Conservation (phyloP, 108 stramenopile genomes). For the Conticribra weissflogii region DNA sequence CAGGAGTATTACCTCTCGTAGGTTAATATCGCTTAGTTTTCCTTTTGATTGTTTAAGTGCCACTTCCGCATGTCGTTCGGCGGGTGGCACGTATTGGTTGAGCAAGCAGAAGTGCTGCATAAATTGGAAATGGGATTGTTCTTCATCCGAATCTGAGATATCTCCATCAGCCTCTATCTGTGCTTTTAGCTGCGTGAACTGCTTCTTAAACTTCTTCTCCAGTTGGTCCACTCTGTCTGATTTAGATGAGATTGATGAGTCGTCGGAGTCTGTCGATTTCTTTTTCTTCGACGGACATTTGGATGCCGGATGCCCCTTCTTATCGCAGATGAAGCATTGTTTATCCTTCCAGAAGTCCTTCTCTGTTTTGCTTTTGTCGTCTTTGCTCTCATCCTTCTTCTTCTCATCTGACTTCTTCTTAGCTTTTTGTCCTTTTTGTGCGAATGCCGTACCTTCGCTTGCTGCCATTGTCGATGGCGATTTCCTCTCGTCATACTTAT, state of each 20-base stretch:
- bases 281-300: conserved; percentile 1
- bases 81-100: too few species aligned
- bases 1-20: neutral
- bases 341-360: conserved; percentile 1
- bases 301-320: conserved; percentile 2
- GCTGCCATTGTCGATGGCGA: conserved; percentile 4
- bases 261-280: neutral
- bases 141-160: neutral
- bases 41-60: neutral
- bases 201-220: conserved; percentile 18
- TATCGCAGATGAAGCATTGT: conserved; percentile 11
- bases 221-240: neutral
- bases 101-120: too few species aligned
- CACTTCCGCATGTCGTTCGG: neutral
- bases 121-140: conserved; percentile 18
- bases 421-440: conserved; percentile 20
- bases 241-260: conserved; percentile 4
- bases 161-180: neutral
- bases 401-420: conserved; percentile 2
- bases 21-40: neutral
- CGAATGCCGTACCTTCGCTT: conserved; percentile 16
- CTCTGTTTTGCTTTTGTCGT: too few species aligned
- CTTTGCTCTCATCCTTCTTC: neutral
- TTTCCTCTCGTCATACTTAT: conserved; percentile 32
- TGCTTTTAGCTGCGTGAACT: neutral